Conservation (phyloP, 2,329 filamentous ascomycete genomes). For the Calycina herbarum region DNA sequence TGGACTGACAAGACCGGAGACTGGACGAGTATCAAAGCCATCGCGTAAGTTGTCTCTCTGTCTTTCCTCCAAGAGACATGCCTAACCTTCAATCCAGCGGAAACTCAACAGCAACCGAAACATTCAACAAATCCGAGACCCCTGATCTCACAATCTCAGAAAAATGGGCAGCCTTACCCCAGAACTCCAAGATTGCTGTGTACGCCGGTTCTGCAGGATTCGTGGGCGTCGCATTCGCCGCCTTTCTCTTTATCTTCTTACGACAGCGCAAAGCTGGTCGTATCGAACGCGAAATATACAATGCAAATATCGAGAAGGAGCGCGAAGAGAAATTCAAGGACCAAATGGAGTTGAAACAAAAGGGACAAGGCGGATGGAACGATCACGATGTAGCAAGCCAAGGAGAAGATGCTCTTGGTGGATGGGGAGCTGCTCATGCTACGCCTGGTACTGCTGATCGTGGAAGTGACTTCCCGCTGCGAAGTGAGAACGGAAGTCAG, state of each 20-base stretch:
- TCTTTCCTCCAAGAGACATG: not conserved
- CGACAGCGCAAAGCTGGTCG: slow-evolving; percentile 54
- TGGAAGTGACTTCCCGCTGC: slow-evolving; percentile 20
- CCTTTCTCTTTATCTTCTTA: slow-evolving; percentile 54
- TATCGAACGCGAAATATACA: slow-evolving; percentile 47
- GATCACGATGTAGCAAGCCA: slow-evolving; percentile 24
- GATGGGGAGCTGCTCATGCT: slow-evolving; percentile 30
- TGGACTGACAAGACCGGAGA: slow-evolving; percentile 62
- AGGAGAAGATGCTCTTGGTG: slow-evolving; percentile 34
- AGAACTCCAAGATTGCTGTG: slow-evolving; percentile 52
- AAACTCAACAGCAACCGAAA: slow-evolving; percentile 56
- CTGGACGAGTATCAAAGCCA: slow-evolving; percentile 63
- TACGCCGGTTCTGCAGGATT: slow-evolving; percentile 51
- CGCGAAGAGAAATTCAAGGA: slow-evolving; percentile 32
- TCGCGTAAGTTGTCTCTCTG: slow-evolving; percentile 45
- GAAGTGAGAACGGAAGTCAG: slow-evolving; percentile 15
- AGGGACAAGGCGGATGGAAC: slow-evolving; percentile 34
- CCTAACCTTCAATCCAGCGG: slow-evolving; percentile 44
- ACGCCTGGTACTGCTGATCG: slow-evolving; percentile 16
- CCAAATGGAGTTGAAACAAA: slow-evolving; percentile 35
- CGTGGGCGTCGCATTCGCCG: slow-evolving; percentile 44
- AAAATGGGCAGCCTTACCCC: slow-evolving; percentile 55
- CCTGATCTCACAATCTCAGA: slow-evolving; percentile 46
- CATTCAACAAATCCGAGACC: slow-evolving; percentile 40
- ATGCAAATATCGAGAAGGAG: slow-evolving; percentile 34